These are phyloP conservation scores for Fusarium robinianum DNA, from an alignment of 2,329 filamentous ascomycete genomes.

Conservation along the genomic window DNA sequence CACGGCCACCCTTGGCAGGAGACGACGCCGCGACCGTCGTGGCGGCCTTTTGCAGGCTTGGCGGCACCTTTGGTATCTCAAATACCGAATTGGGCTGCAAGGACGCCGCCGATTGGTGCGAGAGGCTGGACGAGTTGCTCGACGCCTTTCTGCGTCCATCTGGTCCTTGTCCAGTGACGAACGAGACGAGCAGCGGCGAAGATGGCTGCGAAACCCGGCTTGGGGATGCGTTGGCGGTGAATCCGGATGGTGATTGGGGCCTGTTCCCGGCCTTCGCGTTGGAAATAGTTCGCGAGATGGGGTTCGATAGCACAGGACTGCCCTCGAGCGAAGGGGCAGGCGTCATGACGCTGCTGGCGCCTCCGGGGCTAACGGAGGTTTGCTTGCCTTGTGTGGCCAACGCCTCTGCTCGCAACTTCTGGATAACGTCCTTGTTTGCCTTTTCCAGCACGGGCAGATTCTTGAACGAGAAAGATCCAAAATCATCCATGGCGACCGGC, in stretches of 20 bases:
- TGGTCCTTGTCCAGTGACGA: slow-evolving; percentile 80
- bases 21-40: slow-evolving; percentile 59
- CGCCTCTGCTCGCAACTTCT: slow-evolving; percentile 91
- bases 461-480: slow-evolving; percentile 96
- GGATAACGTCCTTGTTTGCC: slow-evolving; percentile 98
- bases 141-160: slow-evolving; percentile 88
- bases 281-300: slow-evolving; percentile 80
- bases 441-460: slow-evolving; percentile 96
- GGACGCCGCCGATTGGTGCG: slow-evolving; percentile 70
- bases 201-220: slow-evolving; percentile 75
- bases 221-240: slow-evolving; percentile 82
- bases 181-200: slow-evolving; percentile 87
- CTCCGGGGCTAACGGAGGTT: slow-evolving; percentile 50
- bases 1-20: slow-evolving; percentile 61
- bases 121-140: slow-evolving; percentile 82
- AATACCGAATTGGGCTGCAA: slow-evolving; percentile 73
- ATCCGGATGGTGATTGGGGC: slow-evolving; percentile 82
- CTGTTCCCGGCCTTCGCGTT: slow-evolving; percentile 78
- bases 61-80: slow-evolving; percentile 69
- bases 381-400: slow-evolving; percentile 68
- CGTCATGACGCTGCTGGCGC: slow-evolving; percentile 52
- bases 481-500: slow-evolving; percentile 86
- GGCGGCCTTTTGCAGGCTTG: slow-evolving; percentile 63
- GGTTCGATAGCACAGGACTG: slow-evolving; percentile 79
- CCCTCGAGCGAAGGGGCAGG: slow-evolving; percentile 77